Evolutionary conservation across 306 rosid genomes (phyloP).

Genomic region (Trifolium dubium): DNA sequence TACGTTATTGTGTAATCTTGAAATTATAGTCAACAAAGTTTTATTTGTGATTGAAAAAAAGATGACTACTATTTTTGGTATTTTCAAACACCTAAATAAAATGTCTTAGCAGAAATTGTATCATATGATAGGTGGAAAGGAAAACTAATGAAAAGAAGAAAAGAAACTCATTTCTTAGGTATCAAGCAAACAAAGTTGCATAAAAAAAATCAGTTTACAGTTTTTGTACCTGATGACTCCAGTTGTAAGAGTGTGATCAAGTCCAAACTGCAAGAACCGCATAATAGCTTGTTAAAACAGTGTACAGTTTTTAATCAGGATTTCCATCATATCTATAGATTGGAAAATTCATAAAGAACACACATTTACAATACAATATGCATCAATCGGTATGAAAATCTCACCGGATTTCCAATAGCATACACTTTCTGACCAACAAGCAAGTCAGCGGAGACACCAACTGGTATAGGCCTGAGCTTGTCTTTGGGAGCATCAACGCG

Average conservation of each 20-base stretch:
- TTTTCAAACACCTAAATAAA: too few species aligned
- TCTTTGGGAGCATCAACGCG: conserved; percentile 86
- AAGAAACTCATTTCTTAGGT: not conserved
- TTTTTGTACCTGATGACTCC: conserved; percentile 86
- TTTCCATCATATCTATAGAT: conserved; percentile 14
- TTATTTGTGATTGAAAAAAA: too few species aligned
- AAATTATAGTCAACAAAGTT: too few species aligned
- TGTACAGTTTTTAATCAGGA: not conserved
- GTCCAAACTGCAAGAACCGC: conserved; percentile 85
- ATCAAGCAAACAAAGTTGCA: not conserved
- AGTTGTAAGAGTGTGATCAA: conserved; percentile 94
- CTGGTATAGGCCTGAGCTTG: conserved; percentile 84
- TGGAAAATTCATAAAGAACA: conserved; percentile 1
- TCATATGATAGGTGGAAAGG: too few species aligned
- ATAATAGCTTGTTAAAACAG: not conserved
- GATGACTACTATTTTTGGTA: too few species aligned
- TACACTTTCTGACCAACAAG: conserved; percentile 98
- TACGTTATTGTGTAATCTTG: too few species aligned
- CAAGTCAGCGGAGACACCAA: conserved; percentile 90
- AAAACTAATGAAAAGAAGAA: too few species aligned
- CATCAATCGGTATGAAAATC: conserved; percentile 38
- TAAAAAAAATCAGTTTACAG: conserved; percentile 24
- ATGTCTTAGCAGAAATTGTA: too few species aligned
- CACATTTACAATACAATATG: conserved; percentile 1
- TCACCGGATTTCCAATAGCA: conserved; percentile 98